Conservation (phyloP, 176 grass and related monocot genomes). For the Ampelocalamus luodianensis region DNA sequence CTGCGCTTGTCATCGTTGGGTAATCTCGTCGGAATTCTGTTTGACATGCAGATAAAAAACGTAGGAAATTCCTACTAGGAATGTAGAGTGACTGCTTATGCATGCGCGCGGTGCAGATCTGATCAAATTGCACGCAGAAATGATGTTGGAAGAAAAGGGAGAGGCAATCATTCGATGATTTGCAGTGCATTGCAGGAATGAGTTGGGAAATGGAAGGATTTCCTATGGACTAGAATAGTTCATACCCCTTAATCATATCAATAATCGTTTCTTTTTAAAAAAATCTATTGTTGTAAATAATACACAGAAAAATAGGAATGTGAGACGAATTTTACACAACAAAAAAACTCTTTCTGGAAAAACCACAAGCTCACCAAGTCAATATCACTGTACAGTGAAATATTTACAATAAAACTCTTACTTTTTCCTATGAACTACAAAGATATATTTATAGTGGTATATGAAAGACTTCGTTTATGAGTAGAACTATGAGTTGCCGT, state of each 20-base stretch:
- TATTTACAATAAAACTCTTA: no score
- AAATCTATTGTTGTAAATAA: no score
- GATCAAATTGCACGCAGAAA: neutral
- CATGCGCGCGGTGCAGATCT: neutral
- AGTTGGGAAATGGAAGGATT: neutral
- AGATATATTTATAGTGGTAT: no score
- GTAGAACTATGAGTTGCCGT: no score
- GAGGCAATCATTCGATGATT: neutral
- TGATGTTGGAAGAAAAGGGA: neutral
- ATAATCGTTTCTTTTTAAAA: neutral
- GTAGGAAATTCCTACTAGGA: neutral
- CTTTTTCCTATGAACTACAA: no score
- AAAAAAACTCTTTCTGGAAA: no score
- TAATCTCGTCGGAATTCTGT: neutral
- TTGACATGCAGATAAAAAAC: neutral
- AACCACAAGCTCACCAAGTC: no score
- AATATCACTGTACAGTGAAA: no score
- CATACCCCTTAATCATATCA: neutral
- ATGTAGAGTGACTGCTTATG: neutral
- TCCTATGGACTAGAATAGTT: neutral
- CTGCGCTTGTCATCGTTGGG: neutral
- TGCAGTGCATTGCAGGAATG: neutral
- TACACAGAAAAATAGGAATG: no score
- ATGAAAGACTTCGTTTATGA: no score
- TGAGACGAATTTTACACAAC: no score